Evolutionary conservation across 1,284 basidiomycete genomes (phyloP), one percentile per base, ranked within the genome.

Genomic region (Rhodotorula sp.): DNA sequence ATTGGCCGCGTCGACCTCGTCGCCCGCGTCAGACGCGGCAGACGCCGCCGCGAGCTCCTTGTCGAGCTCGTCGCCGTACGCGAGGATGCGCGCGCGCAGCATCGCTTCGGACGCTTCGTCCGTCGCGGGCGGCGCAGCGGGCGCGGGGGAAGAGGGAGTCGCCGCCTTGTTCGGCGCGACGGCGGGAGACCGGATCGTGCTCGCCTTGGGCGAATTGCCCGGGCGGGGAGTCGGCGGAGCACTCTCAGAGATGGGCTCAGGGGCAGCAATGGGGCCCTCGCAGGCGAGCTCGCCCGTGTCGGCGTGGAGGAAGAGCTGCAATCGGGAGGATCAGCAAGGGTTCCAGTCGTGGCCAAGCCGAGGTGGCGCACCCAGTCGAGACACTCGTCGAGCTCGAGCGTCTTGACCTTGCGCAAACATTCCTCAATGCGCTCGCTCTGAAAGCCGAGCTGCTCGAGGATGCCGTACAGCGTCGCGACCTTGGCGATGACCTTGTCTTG

Each of bases 331-430:
- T 27, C 21, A 41, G 53, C n/a, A 23, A 14, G 23, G 7, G 41
- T 5, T 7, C 42, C 16, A 1, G 23, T 34, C 10, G 44, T 7
- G 21, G 8, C 13, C 2, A 4, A 27, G 19, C 8, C 4, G 16
- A 2, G 17, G 2, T 70, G 8, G 81, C 88, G 72, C 77, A 95
- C 93, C 93, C 93, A 97, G 78, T 93, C 91, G 67, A 92, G 85
- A n/a, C 91, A 93, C 67, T 95, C 91, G 27, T 97, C 93, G 54
- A 97, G 84, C 12, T 94, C 91, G 25, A 91, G 83, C 1, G 88
- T 79, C 4, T 82, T 87, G 48, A 85, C 81, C 53, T 88, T 27
- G 83, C 81, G 82, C 21, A 97, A 81, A 75, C 92, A 94, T 72
- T 89, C 85, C 64, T 88, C 85, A 14, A 93, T 88, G 69, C 88